A percentile compares a stretch with the other conserved stretches of the same genome.
These are phyloP conservation scores for Fragaria ananassa DNA, from an alignment of 306 rosid species.

Conservation along the genomic window DNA sequence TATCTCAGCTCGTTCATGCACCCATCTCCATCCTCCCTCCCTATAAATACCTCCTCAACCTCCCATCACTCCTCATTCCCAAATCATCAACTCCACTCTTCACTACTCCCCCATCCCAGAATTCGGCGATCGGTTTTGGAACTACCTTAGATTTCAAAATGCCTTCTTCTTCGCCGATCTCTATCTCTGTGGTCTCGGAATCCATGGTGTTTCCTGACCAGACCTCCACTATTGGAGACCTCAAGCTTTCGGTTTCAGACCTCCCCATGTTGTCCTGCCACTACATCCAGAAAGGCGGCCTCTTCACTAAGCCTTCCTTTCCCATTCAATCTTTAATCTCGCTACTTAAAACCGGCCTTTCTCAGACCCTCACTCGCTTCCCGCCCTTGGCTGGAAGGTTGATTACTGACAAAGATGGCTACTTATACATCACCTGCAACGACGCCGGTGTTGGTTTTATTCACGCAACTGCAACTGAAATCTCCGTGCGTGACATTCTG, in stretches of 20 bases:
- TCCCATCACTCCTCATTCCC: slow-evolving; percentile 23
- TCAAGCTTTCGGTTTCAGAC: slow-evolving; percentile 87
- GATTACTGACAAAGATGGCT: slow-evolving; percentile 49
- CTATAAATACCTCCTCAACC: slow-evolving; percentile 34
- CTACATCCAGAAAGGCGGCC: slow-evolving; percentile 88
- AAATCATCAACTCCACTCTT: neutral
- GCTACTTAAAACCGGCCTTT: slow-evolving; percentile 47
- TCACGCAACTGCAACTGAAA: slow-evolving; percentile 36
- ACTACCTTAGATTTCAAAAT: slow-evolving; percentile 5
- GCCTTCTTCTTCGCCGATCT: slow-evolving; percentile 39
- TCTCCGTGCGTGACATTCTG: slow-evolving; percentile 38
- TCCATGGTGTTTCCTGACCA: slow-evolving; percentile 60
- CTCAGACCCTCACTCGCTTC: slow-evolving; percentile 60
- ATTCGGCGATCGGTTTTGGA: neutral
- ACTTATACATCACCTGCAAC: slow-evolving; percentile 60
- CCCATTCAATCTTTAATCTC: slow-evolving; percentile 33
- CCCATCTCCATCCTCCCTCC: slow-evolving; percentile 6
- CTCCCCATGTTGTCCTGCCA: slow-evolving; percentile 91
- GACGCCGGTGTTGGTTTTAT: slow-evolving; percentile 73
- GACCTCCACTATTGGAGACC: slow-evolving; percentile 41
- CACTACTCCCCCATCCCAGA: neutral
- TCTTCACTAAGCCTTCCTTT: slow-evolving; percentile 56
- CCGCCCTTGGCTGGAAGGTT: slow-evolving; percentile 91
- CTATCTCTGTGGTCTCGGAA: slow-evolving; percentile 41
- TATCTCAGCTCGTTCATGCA: slow-evolving; percentile 35